Base-by-base conservation (phyloP, 1,139 yeast species). In the Geotrichum reessii region DNA sequence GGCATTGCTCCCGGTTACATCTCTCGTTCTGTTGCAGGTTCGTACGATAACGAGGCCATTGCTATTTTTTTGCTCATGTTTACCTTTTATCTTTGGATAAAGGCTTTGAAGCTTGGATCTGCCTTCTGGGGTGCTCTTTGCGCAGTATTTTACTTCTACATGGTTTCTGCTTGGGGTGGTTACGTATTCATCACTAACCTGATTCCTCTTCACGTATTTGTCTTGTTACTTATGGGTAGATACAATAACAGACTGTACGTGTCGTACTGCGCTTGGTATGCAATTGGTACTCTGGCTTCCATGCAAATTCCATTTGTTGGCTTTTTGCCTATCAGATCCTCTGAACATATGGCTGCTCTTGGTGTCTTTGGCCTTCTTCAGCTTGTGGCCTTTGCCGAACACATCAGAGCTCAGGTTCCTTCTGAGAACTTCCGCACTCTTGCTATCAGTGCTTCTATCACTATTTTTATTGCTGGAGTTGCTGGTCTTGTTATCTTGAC, bases 131-230 rank as follows among this genome's bases (percentile, higher is more conserved):
- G 92, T 21, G 81, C 95, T 5, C 76, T 87, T 67, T 85, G 98
- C 42, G 96, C 99, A 1, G 73, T 90, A 53, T 87, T 86, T 68
- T 95, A 95, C 77, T 95, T 95, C 74, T 95, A 95, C 79, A 95
- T 95, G 99, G 99, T 95, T 56, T 86, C 96, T 57, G 99, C 99
- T n/a, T 95, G 99, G 99, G 99, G 99, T 78, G 99, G 99, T 24
- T 95, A 95, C 71, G 99, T 93, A 55, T 95, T 95, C 78, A 95
- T 95, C 75, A 95, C 99, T 62, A 95, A 95, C 76, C 84, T 95
- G 79, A 90, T 95, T 68, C 99, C 99, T 56, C 79, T 95, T 68
- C 99, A 95, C 73, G 91, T 92, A 33, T 92, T 95, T 71, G 93
- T 91, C 52, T 78, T 95, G 69, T 76, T 95, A 60, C 76, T 89